Evolutionary conservation across 805 yeast species (phyloP), one percentile per base, ranked within the genome.

Genomic region (Myxozyma geophila): DNA sequence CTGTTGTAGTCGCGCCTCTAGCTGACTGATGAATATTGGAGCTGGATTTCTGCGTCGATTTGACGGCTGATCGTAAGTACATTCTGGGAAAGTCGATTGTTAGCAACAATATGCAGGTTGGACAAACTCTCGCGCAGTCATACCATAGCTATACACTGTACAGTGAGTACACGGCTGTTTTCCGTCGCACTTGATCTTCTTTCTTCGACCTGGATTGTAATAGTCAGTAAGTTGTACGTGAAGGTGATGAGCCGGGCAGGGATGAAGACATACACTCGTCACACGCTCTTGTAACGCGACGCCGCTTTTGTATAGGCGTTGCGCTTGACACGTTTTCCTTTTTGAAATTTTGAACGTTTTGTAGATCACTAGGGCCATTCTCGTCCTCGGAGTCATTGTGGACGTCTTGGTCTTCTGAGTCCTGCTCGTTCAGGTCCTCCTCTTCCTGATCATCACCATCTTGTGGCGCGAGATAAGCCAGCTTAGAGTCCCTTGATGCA

Each of bases 41-140:
- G 65, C 70, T 7, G 68, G 70, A 43, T 67, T 66, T 46, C 71
- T 84, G 71, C 83, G 84, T 55, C 89, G 76, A 60, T 81, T 78
- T 58, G 87, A 81, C 9, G 96, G 93, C 71, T 89, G 90, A 72
- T 88, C 89, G 74, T 91, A 91, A 0, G 96, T 85, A 76, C 97
- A 91, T 62, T 85, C 77, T 70, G 15, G 37, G 33, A 15, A 4
- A 9, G 10, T 19, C 6, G 33, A 35, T 10, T 23, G 58, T 9
- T 8, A 62, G 36, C n/a, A n/a, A 12, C 9, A 2, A 13, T 21
- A n/a, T 15, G 7, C 36, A 10, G 4, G 10, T 13, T 9, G 39
- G 12, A 4, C 8, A 41, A 41, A 21, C 4, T 7, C 52, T n/a
- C 10, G 10, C 5, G 3, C 48, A 15, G 4, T 19, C 60, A 8